Base-by-base conservation (phyloP, 805 yeast species). In the Zygoascus flipseniorum region DNA sequence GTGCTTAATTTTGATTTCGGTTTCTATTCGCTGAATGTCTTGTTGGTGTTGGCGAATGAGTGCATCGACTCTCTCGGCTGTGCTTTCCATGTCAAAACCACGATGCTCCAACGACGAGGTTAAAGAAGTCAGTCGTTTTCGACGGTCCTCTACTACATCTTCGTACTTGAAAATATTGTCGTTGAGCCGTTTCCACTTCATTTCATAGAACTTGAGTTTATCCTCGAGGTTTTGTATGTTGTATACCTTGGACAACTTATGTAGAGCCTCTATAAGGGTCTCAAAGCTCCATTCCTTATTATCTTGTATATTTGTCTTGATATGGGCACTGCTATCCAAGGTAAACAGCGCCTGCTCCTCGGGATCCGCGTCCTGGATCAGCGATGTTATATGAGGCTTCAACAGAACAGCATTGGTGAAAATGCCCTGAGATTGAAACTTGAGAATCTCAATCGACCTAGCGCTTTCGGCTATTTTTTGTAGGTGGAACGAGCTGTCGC, bases 331-430 rank as follows among this genome's bases (percentile, higher is more conserved):
- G 28, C 43, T 39, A 11, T 52, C 50, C 31, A 41, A 23, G 20
- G 54, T 39, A 47, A 58, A 58, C 49, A 60, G 48, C 26, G 53
- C 52, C 13, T 56, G 55, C 19, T 58, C 62, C 16, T 48, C 55
- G 35, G 52, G 65, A 37, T 78, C 77, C 2, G 85, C 80, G 64
- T 83, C 89, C 58, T 83, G 72, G 19, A 83, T 67, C n/a, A 83
- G 67, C 19, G 74, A 68, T 1, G 83, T 80, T 53, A 82, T 81
- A 31, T 73, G 72, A 11, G 81, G 80, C 48, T 71, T 67, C 26
- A 73, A 68, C 9, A 80, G 72, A 16, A 82, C 69, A 1, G 89
- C 83, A 60, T 83, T 83, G 42, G 85, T 79, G 65, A 83, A 83
- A 3, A 81, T 76, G 0, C 88, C 87, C 0, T 86, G 80, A 0